These are phyloP conservation scores for Apiospora kogelbergensis DNA, from an alignment of 2,329 filamentous ascomycete genomes.

Conservation along the genomic window DNA sequence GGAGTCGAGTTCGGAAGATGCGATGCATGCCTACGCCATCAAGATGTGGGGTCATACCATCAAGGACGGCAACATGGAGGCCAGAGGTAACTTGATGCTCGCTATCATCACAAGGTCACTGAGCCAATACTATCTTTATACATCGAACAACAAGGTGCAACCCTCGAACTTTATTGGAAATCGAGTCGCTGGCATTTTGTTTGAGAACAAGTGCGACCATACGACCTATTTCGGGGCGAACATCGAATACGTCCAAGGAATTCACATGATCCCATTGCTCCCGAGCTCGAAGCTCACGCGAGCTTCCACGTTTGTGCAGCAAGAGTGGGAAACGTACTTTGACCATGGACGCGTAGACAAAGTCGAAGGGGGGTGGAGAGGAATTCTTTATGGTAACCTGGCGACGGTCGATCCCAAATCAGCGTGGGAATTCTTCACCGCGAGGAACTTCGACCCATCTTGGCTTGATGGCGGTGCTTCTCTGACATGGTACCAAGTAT, in stretches of 20 bases:
- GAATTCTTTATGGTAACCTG: constrained; percentile 79
- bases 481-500: constrained; percentile 82
- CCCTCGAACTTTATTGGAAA: constrained; percentile 79
- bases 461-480: constrained; percentile 83
- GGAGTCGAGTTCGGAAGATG: constrained; percentile 89
- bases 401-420: constrained; percentile 71
- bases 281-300: constrained; percentile 67
- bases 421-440: constrained; percentile 75
- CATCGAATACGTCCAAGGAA: constrained; percentile 71
- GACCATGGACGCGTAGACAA: constrained; percentile 61
- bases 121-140: constrained; percentile 80
- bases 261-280: constrained; percentile 70
- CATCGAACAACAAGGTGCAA: constrained; percentile 65
- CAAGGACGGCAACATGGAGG: constrained; percentile 77
- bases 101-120: constrained; percentile 73
- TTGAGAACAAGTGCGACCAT: constrained; percentile 95
- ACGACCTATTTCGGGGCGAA: constrained; percentile 82
- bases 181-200: constrained; percentile 70
- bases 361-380: constrained; percentile 78
- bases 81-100: constrained; percentile 79
- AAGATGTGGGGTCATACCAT: constrained; percentile 90
- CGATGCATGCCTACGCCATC: constrained; percentile 80
- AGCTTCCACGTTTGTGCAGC: constrained; percentile 65
- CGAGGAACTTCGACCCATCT: constrained; percentile 60
- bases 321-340: constrained; percentile 86